Evolutionary conservation across 2,329 filamentous ascomycete genomes (phyloP), one percentile per base, ranked within the genome.

Genomic region (Dryadomyces sulphureus): DNA sequence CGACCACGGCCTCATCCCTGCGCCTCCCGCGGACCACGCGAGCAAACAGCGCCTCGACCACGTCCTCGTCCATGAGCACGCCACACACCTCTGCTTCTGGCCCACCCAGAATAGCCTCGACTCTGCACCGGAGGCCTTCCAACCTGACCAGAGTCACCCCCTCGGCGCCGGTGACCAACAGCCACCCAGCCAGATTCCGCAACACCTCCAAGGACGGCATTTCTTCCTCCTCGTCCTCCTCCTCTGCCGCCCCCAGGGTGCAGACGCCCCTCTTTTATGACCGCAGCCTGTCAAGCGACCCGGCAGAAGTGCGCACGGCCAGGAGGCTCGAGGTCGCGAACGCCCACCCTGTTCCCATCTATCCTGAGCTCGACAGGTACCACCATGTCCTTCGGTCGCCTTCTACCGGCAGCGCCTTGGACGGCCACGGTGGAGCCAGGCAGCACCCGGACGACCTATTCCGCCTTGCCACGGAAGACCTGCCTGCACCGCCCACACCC

Each of bases 401-500:
- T 1, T 14, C 35, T 1, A 14, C 19, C 12, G 54, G 27, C 27
- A 7, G 7, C 7, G 34, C 34, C 5, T n/a, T 56, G n/a, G 56
- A 58, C 52, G 51, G 17, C 2, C 38, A 25, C n/a, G n/a, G n/a
- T 1, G 21, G 32, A 6, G 48, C 61, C 53, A 57, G 58, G 48
- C 52, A 60, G 44, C 51, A 62, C 27, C 57, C 66, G 38, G 73
- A 75, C 41, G 56, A 73, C 17, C 72, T 72, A 4, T 73, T 74
- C 52, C 72, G 71, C 36, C 59, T 81, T 20, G 68, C 77, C 25
- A 81, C 77, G 3, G 74, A 82, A 45, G 72, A 82, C 53, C 65
- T 82, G 1, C 50, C 47, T 6, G 76, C 79, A n/a, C 75, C 78
- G 7, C 77, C 77, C 8, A 80, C 77, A 6, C 79, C 80, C n/a